Percentiles rank a stretch among this genome's conserved stretches.
Evolutionary conservation across 306 rosid genomes (phyloP).

Genomic region (Fragaria vesca): DNA sequence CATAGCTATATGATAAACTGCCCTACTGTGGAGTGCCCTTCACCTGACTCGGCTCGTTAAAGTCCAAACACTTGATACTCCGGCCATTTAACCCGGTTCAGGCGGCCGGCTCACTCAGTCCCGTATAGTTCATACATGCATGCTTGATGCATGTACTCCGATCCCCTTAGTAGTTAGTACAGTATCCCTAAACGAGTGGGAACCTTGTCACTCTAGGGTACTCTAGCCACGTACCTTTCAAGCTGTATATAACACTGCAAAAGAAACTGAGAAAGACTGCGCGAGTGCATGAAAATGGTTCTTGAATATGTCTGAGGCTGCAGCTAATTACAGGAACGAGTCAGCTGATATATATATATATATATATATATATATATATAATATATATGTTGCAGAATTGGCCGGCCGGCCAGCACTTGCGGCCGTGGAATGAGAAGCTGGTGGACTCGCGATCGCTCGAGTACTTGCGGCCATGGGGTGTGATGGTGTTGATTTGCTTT

Average conservation of each 20-base stretch:
- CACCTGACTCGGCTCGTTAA: constrained; percentile 40
- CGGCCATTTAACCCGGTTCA: constrained; percentile 37
- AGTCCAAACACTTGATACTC: constrained; percentile 42
- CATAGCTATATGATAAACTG: constrained; percentile 53
- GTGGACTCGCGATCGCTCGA: constrained; percentile 29
- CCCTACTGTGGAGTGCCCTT: constrained; percentile 43
- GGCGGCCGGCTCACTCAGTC: constrained; percentile 36
- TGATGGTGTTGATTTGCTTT: constrained; percentile 73
- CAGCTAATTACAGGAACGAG: no score
- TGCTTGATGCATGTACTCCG: constrained; percentile 35
- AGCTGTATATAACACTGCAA: constrained; percentile 22
- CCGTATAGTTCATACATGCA: constrained; percentile 43
- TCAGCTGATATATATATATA: no score
- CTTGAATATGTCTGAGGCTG: constrained; percentile 29
- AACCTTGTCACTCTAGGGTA: constrained; percentile 47
- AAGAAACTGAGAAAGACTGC: constrained; percentile 21
- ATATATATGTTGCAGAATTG: constrained; percentile 56
- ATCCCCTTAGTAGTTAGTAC: constrained; percentile 51
- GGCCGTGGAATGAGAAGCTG: constrained; percentile 50
- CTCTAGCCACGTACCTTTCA: constrained; percentile 30
- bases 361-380: no score
- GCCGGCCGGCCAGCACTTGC: no score
- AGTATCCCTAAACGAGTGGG: constrained; percentile 44
- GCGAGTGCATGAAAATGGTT: constrained; percentile 51
- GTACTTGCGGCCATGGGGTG: constrained; percentile 83